Evolutionary conservation across 1,284 basidiomycete genomes (phyloP).

Genomic region (Violaceomyces palustris): DNA sequence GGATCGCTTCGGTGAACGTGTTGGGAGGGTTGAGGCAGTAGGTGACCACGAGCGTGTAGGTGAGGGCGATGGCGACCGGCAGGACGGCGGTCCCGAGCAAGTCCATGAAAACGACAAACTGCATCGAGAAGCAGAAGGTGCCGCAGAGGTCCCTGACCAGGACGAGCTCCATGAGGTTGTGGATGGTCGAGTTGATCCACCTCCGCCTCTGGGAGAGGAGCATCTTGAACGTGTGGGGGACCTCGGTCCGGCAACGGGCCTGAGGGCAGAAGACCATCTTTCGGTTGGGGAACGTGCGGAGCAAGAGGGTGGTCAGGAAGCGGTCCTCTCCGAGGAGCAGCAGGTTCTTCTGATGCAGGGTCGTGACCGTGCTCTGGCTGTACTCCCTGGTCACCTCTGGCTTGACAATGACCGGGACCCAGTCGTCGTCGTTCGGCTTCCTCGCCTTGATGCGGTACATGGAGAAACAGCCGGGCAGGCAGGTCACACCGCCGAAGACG

Average conservation of each 20-base stretch:
- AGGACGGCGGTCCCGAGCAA: constrained; percentile 90
- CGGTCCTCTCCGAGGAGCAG: constrained; percentile 96
- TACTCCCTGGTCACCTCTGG: constrained; percentile 97
- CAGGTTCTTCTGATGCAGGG: constrained; percentile 96
- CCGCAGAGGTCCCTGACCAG: constrained; percentile 83
- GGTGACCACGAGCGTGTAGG: constrained; percentile 78
- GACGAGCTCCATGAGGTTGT: constrained; percentile 98
- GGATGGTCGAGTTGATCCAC: constrained; percentile 99
- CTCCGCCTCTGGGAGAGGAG: constrained; percentile 92
- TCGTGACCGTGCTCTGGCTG: constrained; percentile 85
- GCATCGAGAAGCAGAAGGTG: constrained; percentile 61
- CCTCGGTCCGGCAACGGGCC: constrained; percentile 88
- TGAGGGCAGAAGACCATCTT: constrained; percentile 99
- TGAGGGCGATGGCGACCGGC: constrained; percentile 87
- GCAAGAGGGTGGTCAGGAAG: constrained; percentile 65
- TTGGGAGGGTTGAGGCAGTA: constrained; percentile 73
- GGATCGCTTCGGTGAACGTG: constrained; percentile 86
- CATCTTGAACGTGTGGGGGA: constrained; percentile 88
- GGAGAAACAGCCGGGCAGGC: constrained; percentile 96
- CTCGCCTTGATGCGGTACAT: constrained; percentile 98
- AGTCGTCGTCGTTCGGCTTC: constrained; percentile 74
- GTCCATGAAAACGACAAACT: constrained; percentile 96
- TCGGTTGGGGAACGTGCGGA: constrained; percentile 86
- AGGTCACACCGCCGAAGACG: constrained; percentile 98
- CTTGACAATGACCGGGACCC: constrained; percentile 95